Percentiles rank a stretch among this genome's conserved stretches.
Evolutionary conservation across 257 asterid species (phyloP).

Genomic region (Hygrophila difformis): DNA sequence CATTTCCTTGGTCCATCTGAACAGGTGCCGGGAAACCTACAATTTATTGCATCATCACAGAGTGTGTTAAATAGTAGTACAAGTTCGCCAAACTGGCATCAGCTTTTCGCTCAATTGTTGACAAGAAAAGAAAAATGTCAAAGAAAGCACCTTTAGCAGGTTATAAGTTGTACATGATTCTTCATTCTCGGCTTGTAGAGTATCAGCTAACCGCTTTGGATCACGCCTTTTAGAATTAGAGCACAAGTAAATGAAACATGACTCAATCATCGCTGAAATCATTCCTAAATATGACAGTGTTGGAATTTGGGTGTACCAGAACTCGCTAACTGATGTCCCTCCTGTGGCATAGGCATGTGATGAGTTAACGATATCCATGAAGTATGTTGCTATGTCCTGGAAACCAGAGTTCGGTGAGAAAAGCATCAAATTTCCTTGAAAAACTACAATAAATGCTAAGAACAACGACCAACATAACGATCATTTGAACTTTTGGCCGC

Average conservation of each 20-base stretch:
- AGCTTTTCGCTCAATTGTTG: too few relatives aligned
- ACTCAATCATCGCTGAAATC: too few relatives aligned
- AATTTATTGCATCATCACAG: neutral
- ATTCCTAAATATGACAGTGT: neutral
- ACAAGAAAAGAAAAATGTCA: too few relatives aligned
- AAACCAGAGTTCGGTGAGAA: conserved; percentile 2
- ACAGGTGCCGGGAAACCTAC: conserved; percentile 78
- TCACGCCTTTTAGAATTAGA: conserved; percentile 36
- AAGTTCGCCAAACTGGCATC: too few relatives aligned
- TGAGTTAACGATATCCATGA: conserved; percentile 76
- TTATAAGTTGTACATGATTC: conserved; percentile 93
- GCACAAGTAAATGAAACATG: too few relatives aligned
- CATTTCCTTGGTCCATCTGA: conserved; percentile 86
- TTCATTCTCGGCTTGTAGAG: conserved; percentile 56
- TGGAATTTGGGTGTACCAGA: conserved; percentile 41
- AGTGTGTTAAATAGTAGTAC: too few relatives aligned
- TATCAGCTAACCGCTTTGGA: conserved; percentile 65
- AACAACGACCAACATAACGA: too few relatives aligned
- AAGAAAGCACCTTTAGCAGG: conserved; percentile 72
- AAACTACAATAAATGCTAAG: too few relatives aligned
- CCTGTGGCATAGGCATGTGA: conserved; percentile 94
- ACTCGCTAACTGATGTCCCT: conserved; percentile 72
- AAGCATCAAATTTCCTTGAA: neutral
- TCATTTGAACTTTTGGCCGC: too few relatives aligned
- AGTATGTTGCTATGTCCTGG: conserved; percentile 72